Percentiles rank a stretch among this genome's conserved stretches.
phyloP scores from a whole-genome alignment of 805 yeast species.

The Yarrowia bubula region DNA sequence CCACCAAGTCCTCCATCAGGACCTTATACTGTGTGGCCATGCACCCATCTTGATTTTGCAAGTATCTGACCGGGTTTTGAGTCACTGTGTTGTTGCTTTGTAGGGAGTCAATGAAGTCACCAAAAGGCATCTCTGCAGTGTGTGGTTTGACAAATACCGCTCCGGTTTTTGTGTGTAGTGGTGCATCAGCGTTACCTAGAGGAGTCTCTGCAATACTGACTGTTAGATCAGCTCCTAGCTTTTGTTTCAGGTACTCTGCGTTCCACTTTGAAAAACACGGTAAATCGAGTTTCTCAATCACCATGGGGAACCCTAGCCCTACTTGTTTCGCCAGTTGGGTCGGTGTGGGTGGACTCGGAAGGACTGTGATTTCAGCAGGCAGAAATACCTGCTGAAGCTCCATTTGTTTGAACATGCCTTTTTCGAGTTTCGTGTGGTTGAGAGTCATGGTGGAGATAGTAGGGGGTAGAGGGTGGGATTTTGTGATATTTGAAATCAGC shows the following conservation, averaged over 20 bases:
- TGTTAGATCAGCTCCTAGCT: slow-evolving; percentile 27
- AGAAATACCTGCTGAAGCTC: slow-evolving; percentile 31
- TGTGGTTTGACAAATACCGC: slow-evolving; percentile 40
- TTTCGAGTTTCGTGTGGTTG: neutral
- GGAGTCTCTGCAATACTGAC: slow-evolving; percentile 39
- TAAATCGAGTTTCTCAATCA: slow-evolving; percentile 12
- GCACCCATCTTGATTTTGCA: slow-evolving; percentile 44
- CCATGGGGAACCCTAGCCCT: slow-evolving; percentile 30
- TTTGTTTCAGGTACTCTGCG: slow-evolving; percentile 1
- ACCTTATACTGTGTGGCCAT: slow-evolving; percentile 34
- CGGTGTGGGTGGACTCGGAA: slow-evolving; percentile 15
- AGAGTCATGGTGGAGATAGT: too few relatives aligned
- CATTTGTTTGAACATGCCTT: slow-evolving; percentile 30
- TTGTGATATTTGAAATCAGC: too few relatives aligned
- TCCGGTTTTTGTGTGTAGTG: slow-evolving; percentile 29
- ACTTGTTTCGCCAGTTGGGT: slow-evolving; percentile 27
- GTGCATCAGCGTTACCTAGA: slow-evolving; percentile 43
- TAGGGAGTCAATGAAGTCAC: slow-evolving; percentile 33
- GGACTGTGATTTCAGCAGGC: slow-evolving; percentile 27
- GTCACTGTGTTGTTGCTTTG: neutral
- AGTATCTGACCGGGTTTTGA: slow-evolving; percentile 34
- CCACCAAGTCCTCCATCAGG: slow-evolving; percentile 31
- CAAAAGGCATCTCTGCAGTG: slow-evolving; percentile 32
- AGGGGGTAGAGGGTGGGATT: too few relatives aligned
- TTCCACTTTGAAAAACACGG: slow-evolving; percentile 21